Evolutionary conservation across 2,329 filamentous ascomycete species (phyloP).

Genomic region (Hymenoscyphus albidus): DNA sequence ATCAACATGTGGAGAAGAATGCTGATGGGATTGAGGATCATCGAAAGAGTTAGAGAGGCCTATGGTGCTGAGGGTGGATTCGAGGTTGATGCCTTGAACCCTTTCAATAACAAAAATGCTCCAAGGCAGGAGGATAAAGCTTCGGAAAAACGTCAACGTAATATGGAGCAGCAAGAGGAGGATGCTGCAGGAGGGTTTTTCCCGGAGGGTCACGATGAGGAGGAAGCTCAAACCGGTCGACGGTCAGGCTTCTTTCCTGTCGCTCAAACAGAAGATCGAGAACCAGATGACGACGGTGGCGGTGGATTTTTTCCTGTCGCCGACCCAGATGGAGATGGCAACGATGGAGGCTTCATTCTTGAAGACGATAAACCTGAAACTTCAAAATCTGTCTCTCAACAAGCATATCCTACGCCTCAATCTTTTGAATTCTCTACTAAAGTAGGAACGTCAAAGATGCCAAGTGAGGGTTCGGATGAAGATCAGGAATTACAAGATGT

Average conservation of each 20-base stretch:
- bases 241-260: constrained; percentile 32
- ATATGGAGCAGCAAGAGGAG: constrained; percentile 40
- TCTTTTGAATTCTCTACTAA: constrained; percentile 17
- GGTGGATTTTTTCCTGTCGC: constrained; percentile 34
- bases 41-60: constrained; percentile 70
- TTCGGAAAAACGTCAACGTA: constrained; percentile 29
- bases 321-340: constrained; percentile 25
- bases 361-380: constrained; percentile 26
- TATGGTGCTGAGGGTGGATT: constrained; percentile 62
- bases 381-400: constrained; percentile 5
- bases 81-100: constrained; percentile 51
- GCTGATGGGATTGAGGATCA: constrained; percentile 77
- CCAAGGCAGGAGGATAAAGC: constrained; percentile 27
- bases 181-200: constrained; percentile 60
- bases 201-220: constrained; percentile 52
- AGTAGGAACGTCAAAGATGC: background rate
- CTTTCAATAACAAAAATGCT: constrained; percentile 44
- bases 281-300: constrained; percentile 24
- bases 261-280: constrained; percentile 26
- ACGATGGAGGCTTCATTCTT: constrained; percentile 28
- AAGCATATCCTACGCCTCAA: constrained; percentile 26
- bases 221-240: constrained; percentile 33
- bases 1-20: constrained; percentile 82
- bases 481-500: constrained; percentile 19
- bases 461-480: constrained; percentile 13